Percentiles rank a stretch among this genome's conserved stretches.
These are phyloP conservation scores for Backusella mclennaniae DNA, from an alignment of 192 early-diverging fungal species.

Conservation along the genomic window DNA sequence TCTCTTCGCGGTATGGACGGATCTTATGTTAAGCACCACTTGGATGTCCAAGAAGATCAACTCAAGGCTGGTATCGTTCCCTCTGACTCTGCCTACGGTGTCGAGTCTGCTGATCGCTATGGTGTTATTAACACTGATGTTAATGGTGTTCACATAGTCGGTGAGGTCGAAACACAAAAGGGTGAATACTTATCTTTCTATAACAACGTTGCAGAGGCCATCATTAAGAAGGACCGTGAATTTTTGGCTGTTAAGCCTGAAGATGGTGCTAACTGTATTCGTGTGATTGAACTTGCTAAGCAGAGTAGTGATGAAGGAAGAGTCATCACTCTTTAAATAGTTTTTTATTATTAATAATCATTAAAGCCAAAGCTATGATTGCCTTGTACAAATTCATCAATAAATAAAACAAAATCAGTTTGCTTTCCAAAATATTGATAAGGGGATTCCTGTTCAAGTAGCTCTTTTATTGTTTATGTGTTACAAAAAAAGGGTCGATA, in stretches of 20 bases:
- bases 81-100: slow-evolving; percentile 48
- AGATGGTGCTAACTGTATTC: slow-evolving; percentile 64
- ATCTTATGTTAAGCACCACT: slow-evolving; percentile 59
- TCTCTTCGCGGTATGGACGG: slow-evolving; percentile 68
- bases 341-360: not conserved
- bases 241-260: slow-evolving; percentile 59
- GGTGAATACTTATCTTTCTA: slow-evolving; percentile 66
- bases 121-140: slow-evolving; percentile 54
- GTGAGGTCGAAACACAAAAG: slow-evolving; percentile 53
- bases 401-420: not conserved
- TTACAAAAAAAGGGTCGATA: not conserved
- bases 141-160: slow-evolving; percentile 46
- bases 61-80: slow-evolving; percentile 64
- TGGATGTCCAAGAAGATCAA: slow-evolving; percentile 76
- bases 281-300: slow-evolving; percentile 67
- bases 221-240: slow-evolving; percentile 38
- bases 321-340: slow-evolving; percentile 43
- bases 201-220: slow-evolving; percentile 60
- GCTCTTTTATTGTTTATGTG: not conserved
- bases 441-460: not conserved
- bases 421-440: not conserved
- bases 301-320: slow-evolving; percentile 56
- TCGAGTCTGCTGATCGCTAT: slow-evolving; percentile 45
- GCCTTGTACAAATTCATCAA: not conserved
- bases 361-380: not conserved